Conservation (phyloP, 2,329 filamentous ascomycete species). For the Paecilomyces dactylethromorphus region DNA sequence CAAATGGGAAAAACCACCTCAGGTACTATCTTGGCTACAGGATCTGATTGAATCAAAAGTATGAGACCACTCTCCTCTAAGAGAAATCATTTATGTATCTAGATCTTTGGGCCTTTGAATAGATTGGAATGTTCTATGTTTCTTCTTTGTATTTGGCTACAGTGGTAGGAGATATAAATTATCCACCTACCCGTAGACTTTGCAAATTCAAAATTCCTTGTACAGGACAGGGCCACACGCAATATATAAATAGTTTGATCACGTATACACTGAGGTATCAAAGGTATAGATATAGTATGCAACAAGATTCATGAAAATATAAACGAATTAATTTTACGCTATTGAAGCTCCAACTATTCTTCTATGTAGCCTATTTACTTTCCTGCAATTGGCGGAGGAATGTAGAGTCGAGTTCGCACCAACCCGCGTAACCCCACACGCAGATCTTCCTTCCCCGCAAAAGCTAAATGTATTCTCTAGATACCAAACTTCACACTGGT, state of each 20-base stretch:
- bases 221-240: too few species aligned
- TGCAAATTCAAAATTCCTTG: too few species aligned
- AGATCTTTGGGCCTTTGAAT: not conserved
- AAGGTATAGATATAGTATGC: too few species aligned
- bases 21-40: slow-evolving; percentile 55
- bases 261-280: too few species aligned
- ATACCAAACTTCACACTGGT: not conserved
- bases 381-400: not conserved
- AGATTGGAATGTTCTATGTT: not conserved
- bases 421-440: not conserved
- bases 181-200: too few species aligned
- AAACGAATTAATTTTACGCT: too few species aligned
- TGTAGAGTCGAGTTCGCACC: not conserved
- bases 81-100: not conserved
- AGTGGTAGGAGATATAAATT: too few species aligned
- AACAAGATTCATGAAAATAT: too few species aligned
- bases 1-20: slow-evolving; percentile 55
- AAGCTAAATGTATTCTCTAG: not conserved
- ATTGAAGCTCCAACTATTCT: too few species aligned
- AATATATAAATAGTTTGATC: too few species aligned
- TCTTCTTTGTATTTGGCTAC: not conserved
- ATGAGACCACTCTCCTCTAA: not conserved
- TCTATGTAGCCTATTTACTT: not conserved
- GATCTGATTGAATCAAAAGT: slow-evolving; percentile 39
- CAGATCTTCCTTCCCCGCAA: not conserved